These are phyloP conservation scores for Aspergillus diversus DNA, from an alignment of 495 filamentous ascomycete species.

Conservation along the genomic window DNA sequence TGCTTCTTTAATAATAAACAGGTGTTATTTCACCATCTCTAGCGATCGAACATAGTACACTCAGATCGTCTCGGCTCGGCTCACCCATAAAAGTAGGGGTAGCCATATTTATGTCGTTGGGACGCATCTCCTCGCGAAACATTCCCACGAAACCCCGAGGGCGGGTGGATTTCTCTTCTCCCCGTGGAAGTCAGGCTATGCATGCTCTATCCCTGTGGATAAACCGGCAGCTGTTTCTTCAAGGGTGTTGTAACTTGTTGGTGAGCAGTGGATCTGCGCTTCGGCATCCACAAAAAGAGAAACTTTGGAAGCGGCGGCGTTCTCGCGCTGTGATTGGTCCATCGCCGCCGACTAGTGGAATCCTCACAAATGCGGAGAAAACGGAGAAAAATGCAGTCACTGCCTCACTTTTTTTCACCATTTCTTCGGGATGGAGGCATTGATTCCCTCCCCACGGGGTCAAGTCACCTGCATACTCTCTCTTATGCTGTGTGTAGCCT, in stretches of 20 bases:
- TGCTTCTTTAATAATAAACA: too few relatives aligned
- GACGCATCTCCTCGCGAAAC: background rate
- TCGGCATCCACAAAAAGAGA: too few relatives aligned
- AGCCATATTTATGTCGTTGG: background rate
- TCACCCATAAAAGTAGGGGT: too few relatives aligned
- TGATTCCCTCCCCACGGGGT: background rate
- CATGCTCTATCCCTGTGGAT: background rate
- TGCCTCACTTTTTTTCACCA: background rate
- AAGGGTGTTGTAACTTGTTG: too few relatives aligned
- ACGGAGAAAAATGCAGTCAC: background rate
- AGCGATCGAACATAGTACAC: too few relatives aligned
- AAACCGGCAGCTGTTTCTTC: too few relatives aligned
- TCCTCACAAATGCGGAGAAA: background rate
- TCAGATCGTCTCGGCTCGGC: too few relatives aligned
- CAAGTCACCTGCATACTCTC: background rate
- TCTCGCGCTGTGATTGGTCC: background rate
- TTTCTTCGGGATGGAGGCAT: background rate
- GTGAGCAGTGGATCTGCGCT: too few relatives aligned
- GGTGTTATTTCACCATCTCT: too few relatives aligned
- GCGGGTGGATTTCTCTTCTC: background rate
- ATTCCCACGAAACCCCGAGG: conserved; percentile 9
- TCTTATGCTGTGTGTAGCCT: background rate
- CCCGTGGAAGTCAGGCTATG: background rate
- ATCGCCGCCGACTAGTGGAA: conserved; percentile 10
- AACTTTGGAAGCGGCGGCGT: background rate